Conservation (phyloP, 495 filamentous ascomycete species). For the Astrocystis sublimbata region DNA sequence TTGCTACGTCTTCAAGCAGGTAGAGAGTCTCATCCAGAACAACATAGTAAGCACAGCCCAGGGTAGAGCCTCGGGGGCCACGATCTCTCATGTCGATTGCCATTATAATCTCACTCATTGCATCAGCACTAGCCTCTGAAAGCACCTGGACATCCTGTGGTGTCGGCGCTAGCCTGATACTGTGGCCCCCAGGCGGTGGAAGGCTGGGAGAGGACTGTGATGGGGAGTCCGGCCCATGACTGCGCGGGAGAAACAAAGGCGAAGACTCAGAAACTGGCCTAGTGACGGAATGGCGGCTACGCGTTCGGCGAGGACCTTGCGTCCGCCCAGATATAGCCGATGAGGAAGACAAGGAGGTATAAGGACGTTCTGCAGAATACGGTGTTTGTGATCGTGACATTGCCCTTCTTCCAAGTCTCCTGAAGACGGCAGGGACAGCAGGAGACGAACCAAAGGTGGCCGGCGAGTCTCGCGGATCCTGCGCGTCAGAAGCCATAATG, state of each 20-base stretch:
- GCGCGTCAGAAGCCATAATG: background rate
- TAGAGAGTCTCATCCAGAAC: constrained; percentile 72
- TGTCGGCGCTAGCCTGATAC: constrained; percentile 12
- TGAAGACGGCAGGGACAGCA: background rate
- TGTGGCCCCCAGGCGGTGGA: constrained; percentile 14
- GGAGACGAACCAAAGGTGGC: background rate
- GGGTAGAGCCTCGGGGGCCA: constrained; percentile 45
- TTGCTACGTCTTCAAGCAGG: constrained; percentile 77
- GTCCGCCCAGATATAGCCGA: constrained; percentile 15
- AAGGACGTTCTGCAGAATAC: constrained; percentile 6
- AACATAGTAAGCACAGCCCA: constrained; percentile 89
- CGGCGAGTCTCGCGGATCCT: background rate
- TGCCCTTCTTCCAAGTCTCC: background rate
- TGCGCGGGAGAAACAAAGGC: constrained; percentile 27
- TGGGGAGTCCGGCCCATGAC: constrained; percentile 28
- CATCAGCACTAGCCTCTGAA: constrained; percentile 55
- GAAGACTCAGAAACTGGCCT: constrained; percentile 24
- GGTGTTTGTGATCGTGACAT: constrained; percentile 13
- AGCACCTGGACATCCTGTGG: constrained; percentile 11
- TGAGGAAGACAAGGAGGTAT: constrained; percentile 26
- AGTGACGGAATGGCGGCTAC: constrained; percentile 1
- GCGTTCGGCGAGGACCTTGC: constrained; percentile 12
- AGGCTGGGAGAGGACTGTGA: constrained; percentile 23
- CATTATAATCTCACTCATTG: constrained; percentile 75
- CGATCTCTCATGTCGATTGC: constrained; percentile 75